Conservation (phyloP, 192 early-diverging fungal genomes). For the Mortierella claussenii region DNA sequence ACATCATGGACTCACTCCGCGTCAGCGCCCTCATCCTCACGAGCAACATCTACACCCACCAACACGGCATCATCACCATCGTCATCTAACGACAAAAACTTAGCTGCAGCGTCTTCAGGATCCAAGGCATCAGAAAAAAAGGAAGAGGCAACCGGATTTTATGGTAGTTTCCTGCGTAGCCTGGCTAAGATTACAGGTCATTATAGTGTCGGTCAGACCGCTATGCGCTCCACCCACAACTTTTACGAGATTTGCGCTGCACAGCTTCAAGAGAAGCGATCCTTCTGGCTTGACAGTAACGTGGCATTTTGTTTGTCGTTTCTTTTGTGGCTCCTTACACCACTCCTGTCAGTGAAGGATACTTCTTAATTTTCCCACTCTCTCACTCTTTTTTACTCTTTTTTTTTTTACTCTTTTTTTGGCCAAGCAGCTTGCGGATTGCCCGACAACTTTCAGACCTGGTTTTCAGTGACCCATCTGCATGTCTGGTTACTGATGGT, state of each 20-base stretch:
- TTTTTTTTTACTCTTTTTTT: no score
- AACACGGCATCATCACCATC: neutral
- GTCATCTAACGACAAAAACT: conserved; percentile 8
- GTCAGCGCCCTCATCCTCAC: conserved; percentile 2
- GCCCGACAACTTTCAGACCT: conserved; percentile 92
- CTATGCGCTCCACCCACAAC: conserved; percentile 60
- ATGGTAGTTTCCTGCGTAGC: conserved; percentile 35
- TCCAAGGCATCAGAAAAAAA: neutral
- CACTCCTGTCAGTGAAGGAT: no score
- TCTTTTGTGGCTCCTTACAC: no score
- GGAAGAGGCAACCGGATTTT: conserved; percentile 28
- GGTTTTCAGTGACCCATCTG: conserved; percentile 91
- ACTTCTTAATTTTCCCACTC: neutral
- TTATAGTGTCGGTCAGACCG: conserved; percentile 61
- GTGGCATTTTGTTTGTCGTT: neutral
- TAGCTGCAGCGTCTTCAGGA: neutral
- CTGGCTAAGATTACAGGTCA: conserved; percentile 62
- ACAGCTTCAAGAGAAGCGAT: conserved; percentile 57
- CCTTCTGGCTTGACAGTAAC: conserved; percentile 63
- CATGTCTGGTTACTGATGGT: conserved; percentile 96
- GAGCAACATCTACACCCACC: conserved; percentile 12
- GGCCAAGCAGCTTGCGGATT: conserved; percentile 63
- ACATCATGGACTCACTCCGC: conserved; percentile 25
- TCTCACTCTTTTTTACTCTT: no score
- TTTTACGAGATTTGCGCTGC: conserved; percentile 61